Percentiles rank a stretch among this genome's conserved stretches.
Evolutionary conservation across 768 basidiomycete genomes (phyloP).

Genomic region (Hygrophorus russula): DNA sequence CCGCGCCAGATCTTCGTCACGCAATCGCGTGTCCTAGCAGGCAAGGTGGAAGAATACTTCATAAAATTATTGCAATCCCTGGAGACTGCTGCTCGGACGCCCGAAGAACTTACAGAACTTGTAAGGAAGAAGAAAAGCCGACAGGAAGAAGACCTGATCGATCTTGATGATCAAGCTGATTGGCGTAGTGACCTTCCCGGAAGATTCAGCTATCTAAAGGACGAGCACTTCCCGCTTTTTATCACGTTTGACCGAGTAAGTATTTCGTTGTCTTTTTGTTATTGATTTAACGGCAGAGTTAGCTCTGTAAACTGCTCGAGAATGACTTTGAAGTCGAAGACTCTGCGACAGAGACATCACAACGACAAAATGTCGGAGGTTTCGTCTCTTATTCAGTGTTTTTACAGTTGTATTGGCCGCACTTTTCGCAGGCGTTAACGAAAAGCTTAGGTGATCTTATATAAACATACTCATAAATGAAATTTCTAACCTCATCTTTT

Average conservation of each 20-base stretch:
- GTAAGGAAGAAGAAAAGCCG: slow-evolving; percentile 9
- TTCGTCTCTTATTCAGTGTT: slow-evolving; percentile 39
- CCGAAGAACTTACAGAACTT: slow-evolving; percentile 25
- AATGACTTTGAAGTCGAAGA: slow-evolving; percentile 22
- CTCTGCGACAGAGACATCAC: too few relatives aligned
- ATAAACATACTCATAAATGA: background rate
- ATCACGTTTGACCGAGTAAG: slow-evolving; percentile 43
- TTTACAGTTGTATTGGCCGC: slow-evolving; percentile 44
- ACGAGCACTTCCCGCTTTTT: slow-evolving; percentile 60
- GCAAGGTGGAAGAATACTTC: slow-evolving; percentile 65
- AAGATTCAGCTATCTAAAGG: slow-evolving; percentile 42
- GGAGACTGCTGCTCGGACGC: slow-evolving; percentile 21
- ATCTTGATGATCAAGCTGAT: slow-evolving; percentile 30
- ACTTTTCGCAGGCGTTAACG: slow-evolving; percentile 36
- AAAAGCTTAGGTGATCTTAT: slow-evolving; percentile 38
- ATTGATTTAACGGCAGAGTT: background rate
- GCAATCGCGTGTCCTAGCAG: slow-evolving; percentile 51
- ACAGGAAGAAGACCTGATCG: slow-evolving; percentile 18
- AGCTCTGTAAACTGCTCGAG: slow-evolving; percentile 42
- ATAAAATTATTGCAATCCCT: slow-evolving; percentile 36
- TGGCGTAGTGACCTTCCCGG: slow-evolving; percentile 35
- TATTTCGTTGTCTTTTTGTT: background rate
- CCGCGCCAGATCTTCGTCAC: slow-evolving; percentile 67
- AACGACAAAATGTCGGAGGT: slow-evolving; percentile 3
- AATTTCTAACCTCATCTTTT: background rate